Percentiles rank a stretch among this genome's conserved stretches.
These are phyloP conservation scores for Mycena sp. DNA, from an alignment of 1,284 basidiomycete species.

Conservation along the genomic window DNA sequence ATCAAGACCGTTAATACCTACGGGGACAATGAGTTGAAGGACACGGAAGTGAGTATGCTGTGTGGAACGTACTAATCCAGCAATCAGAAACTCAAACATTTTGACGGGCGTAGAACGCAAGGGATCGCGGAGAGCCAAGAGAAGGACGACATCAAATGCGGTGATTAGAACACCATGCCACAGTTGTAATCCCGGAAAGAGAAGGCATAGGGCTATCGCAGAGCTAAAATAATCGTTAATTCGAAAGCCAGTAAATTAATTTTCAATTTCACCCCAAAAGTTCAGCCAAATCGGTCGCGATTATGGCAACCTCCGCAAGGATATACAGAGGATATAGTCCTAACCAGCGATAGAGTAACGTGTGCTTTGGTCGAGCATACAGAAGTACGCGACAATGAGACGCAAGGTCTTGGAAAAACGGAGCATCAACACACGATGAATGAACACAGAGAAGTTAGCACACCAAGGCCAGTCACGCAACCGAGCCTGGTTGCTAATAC, in stretches of 20 bases:
- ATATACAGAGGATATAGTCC: slow-evolving; percentile 76
- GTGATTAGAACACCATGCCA: slow-evolving; percentile 89
- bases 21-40: neutral
- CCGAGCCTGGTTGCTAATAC: slow-evolving; percentile 70
- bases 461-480: slow-evolving; percentile 76
- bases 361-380: slow-evolving; percentile 71
- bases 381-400: slow-evolving; percentile 78
- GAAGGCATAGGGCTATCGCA: slow-evolving; percentile 69
- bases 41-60: neutral
- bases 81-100: slow-evolving; percentile 86
- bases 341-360: slow-evolving; percentile 69
- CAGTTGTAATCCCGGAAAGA: slow-evolving; percentile 83
- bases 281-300: slow-evolving; percentile 80
- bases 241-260: too few relatives aligned
- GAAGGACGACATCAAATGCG: slow-evolving; percentile 83
- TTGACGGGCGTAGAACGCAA: slow-evolving; percentile 66
- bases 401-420: slow-evolving; percentile 65
- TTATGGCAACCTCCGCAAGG: slow-evolving; percentile 85
- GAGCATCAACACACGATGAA: neutral
- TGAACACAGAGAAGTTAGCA: slow-evolving; percentile 27
- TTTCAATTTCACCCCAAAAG: slow-evolving; percentile 80
- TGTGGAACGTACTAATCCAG: slow-evolving; percentile 64
- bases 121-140: slow-evolving; percentile 72
- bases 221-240: too few relatives aligned
- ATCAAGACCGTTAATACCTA: slow-evolving; percentile 85